Evolutionary conservation across 805 yeast genomes (phyloP), one percentile per base, ranked within the genome.

Genomic region (Brettanomyces naardenensis): DNA sequence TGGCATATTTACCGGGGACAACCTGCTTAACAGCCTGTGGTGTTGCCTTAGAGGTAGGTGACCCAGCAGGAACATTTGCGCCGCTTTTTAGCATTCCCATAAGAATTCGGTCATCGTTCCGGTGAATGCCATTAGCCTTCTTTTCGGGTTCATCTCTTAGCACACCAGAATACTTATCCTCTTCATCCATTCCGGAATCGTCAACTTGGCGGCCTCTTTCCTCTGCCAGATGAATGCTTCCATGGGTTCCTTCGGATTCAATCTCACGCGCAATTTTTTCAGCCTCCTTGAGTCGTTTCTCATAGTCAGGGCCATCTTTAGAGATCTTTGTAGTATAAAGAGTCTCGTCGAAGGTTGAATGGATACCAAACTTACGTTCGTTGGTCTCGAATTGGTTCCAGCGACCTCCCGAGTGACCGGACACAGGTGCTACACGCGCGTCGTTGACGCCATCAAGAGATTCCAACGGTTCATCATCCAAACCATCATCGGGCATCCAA

Each of bases 341-440:
- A 56, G 78, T 78, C 61, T 90, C 97, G 56, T 89, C 90, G 57
- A 72, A 83, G 25, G 86, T 73, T 0, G 95, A 80, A 46, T 75
- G 80, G 35, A 92, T 80, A 28, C 97, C 97, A 58, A 92, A 92
- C 61, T 84, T 81, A 41, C 77, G 72, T 56, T 85, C 82, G 59
- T 92, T 92, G n/a, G 77, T 90, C 38, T 84, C 82, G 61, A 92
- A 92, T 64, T 92, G 98, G 62, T 92, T 96, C 97, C 97, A 92
- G 18, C 44, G 44, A 6, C 49, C 49, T 3, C 38, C 28, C 9
- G 19, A 19, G 18, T 53, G 56, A 10, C 25, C 33, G 17, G 9
- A 27, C 18, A 25, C 14, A 5, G 30, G 28, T n/a, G 35, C 5
- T n/a, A n/a, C n/a, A n/a, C n/a, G n/a, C 13, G 21, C 13, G 36